These are phyloP conservation scores for Rhytidiadelphus loreus DNA, from an alignment of 225 moss, liverwort and hornwort species.

Conservation along the genomic window DNA sequence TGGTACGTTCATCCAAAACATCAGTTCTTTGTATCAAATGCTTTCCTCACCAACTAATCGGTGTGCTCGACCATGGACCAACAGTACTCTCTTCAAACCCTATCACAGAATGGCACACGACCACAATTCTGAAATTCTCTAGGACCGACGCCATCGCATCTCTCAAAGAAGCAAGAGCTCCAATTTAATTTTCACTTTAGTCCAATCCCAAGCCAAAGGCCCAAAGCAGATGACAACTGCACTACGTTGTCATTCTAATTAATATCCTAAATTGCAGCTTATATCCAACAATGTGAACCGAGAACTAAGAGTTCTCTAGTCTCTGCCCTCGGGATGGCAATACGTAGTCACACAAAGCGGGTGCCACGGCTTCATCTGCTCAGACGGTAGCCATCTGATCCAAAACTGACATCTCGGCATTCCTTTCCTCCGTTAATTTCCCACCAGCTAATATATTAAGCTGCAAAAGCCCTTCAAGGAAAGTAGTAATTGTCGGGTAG, in stretches of 20 bases:
- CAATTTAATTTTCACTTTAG: not conserved
- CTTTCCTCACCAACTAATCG: not conserved
- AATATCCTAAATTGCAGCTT: not conserved
- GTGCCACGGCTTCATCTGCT: not conserved
- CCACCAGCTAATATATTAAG: not conserved
- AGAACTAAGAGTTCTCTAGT: not conserved
- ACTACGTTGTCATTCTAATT: not conserved
- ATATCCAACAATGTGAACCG: not conserved
- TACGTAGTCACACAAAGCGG: not conserved
- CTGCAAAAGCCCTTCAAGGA: not conserved
- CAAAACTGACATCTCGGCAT: not conserved
- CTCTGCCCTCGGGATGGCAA: not conserved
- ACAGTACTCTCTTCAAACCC: not conserved
- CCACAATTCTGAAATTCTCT: too few relatives aligned
- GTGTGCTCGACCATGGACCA: not conserved
- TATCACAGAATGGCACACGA: not conserved
- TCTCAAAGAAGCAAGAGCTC: not conserved
- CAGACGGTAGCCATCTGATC: not conserved
- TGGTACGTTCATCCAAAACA: not conserved
- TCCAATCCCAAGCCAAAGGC: not conserved
- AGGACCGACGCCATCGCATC: not conserved
- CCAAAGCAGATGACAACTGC: not conserved
- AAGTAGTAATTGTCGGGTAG: not conserved
- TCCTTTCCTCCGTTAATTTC: not conserved
- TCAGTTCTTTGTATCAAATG: not conserved